Percentiles rank a stretch among this genome's conserved stretches.
phyloP scores from a whole-genome alignment of 2,329 filamentous ascomycete species.

The Fusarium albosuccineum region DNA sequence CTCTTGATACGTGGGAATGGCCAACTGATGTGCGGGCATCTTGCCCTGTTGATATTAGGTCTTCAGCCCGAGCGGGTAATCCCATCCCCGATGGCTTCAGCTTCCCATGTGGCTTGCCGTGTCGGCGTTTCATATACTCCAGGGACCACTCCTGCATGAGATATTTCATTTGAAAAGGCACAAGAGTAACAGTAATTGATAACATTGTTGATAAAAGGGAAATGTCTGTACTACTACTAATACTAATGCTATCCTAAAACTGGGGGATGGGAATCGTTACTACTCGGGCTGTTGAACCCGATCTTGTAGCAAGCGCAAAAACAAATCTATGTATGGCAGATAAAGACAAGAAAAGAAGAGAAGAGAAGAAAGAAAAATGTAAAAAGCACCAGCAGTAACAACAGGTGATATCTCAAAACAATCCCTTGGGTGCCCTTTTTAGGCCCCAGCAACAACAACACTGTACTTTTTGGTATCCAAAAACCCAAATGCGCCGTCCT shows the following conservation, averaged over 20 bases:
- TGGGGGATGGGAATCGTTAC: constrained; percentile 38
- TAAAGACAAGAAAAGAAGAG: constrained; percentile 25
- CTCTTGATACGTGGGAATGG: not conserved
- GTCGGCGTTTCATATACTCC: constrained; percentile 18
- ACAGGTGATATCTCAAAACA: constrained; percentile 20
- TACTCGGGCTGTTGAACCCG: constrained; percentile 43
- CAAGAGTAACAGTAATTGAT: not conserved
- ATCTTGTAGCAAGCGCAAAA: constrained; percentile 34
- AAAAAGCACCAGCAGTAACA: constrained; percentile 8
- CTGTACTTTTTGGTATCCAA: constrained; percentile 45
- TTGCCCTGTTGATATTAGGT: constrained; percentile 7
- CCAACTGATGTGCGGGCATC: not conserved
- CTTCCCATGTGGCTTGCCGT: constrained; percentile 15
- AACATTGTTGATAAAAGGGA: constrained; percentile 5
- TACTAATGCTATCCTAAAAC: constrained; percentile 40
- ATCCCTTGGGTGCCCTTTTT: constrained; percentile 19
- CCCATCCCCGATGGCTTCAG: not conserved
- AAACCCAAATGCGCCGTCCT: constrained; percentile 40
- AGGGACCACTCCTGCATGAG: constrained; percentile 6
- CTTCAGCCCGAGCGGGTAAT: not conserved
- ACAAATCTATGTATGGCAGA: constrained; percentile 42
- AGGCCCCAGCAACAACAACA: constrained; percentile 32
- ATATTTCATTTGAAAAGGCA: constrained; percentile 9
- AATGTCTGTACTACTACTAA: constrained; percentile 12
- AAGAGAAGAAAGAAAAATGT: constrained; percentile 26